Evolutionary conservation across 306 rosid species (phyloP).

Genomic region (Carpinus fangiana): DNA sequence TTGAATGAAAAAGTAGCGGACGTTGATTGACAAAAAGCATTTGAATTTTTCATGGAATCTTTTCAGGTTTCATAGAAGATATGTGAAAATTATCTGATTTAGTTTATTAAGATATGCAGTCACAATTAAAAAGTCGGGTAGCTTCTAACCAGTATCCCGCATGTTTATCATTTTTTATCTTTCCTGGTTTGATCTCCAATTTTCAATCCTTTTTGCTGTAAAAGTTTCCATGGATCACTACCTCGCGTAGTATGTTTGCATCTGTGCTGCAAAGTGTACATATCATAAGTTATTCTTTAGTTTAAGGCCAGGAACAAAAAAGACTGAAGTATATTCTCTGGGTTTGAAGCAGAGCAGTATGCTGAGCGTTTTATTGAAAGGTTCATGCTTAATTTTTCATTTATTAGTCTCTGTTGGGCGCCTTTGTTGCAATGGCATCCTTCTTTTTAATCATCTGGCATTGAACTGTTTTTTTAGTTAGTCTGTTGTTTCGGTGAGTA

Average conservation of each 20-base stretch:
- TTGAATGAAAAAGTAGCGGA: background rate
- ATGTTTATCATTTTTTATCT: background rate
- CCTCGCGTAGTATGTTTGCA: background rate
- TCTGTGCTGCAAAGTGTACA: background rate
- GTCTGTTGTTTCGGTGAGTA: background rate
- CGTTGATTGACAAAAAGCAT: background rate
- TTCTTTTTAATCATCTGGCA: background rate
- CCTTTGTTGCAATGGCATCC: background rate
- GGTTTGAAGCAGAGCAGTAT: background rate
- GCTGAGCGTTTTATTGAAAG: background rate
- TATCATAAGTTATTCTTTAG: background rate
- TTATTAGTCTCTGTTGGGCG: background rate
- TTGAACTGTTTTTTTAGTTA: background rate
- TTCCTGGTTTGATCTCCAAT: background rate
- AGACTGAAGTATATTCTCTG: background rate
- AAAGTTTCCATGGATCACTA: background rate
- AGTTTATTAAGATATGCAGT: background rate
- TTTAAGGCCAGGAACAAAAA: background rate
- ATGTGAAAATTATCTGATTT: background rate
- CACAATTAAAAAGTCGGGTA: background rate
- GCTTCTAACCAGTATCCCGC: background rate
- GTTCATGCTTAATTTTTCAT: background rate
- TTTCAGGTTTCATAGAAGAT: background rate
- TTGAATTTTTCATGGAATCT: background rate
- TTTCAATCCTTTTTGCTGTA: background rate